phyloP scores from a whole-genome alignment of 176 grass and related monocot species.

The Zoysia pacifica region DNA sequence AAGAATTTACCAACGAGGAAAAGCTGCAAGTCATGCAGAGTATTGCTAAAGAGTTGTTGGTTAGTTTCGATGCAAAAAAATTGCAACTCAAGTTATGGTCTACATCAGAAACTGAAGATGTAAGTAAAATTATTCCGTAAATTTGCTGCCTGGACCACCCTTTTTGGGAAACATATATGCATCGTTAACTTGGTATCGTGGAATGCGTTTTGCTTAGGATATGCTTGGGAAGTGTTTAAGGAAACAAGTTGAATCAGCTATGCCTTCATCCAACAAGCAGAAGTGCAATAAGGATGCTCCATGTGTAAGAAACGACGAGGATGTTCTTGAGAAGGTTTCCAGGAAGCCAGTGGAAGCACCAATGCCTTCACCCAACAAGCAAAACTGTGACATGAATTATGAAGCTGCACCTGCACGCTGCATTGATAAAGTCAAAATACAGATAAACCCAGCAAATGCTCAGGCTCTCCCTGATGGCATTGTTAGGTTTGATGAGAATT shows the following conservation, averaged over 20 bases:
- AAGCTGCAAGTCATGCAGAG: conserved; percentile 65
- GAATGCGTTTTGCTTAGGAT: conserved; percentile 32
- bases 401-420: conserved; percentile 17
- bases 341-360: conserved; percentile 20
- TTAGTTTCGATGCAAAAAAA: conserved; percentile 62
- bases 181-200: conserved; percentile 10
- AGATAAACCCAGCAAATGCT: conserved; percentile 47
- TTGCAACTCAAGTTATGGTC: conserved; percentile 46
- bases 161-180: not conserved
- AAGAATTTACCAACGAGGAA: conserved; percentile 65
- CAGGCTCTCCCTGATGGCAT: conserved; percentile 42
- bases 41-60: conserved; percentile 61
- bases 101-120: conserved; percentile 42
- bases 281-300: conserved; percentile 7
- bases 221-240: conserved; percentile 36
- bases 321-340: conserved; percentile 31
- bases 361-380: conserved; percentile 33
- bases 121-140: conserved; percentile 44
- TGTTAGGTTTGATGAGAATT: conserved; percentile 24
- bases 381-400: conserved; percentile 36
- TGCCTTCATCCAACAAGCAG: conserved; percentile 33
- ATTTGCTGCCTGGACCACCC: not conserved
- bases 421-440: conserved; percentile 34
- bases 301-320: conserved; percentile 33
- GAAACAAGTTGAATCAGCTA: conserved; percentile 31